Evolutionary conservation across 352 stramenopile genomes (phyloP).

Genomic region (Phytophthora sp.): DNA sequence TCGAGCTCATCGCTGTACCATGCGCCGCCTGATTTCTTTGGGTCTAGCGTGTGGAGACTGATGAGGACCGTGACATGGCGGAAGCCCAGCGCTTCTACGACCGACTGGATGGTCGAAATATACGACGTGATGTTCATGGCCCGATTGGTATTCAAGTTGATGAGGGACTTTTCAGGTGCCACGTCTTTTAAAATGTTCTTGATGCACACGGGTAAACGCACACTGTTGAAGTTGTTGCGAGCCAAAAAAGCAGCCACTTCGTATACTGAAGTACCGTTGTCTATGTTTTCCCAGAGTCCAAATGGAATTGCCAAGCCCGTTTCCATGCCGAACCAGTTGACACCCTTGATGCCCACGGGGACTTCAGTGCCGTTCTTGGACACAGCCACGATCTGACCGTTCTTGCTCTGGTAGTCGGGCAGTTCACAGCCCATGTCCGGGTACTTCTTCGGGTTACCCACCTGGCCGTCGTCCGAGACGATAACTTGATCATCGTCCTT

Average conservation of each 20-base stretch:
- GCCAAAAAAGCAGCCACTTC: slow-evolving; percentile 65
- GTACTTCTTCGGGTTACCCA: slow-evolving; percentile 64
- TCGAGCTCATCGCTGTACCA: slow-evolving; percentile 64
- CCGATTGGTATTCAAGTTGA: slow-evolving; percentile 72
- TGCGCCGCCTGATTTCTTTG: slow-evolving; percentile 52
- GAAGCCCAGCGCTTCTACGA: slow-evolving; percentile 64
- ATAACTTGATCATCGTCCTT: slow-evolving; percentile 40
- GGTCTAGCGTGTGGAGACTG: slow-evolving; percentile 67
- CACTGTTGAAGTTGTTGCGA: slow-evolving; percentile 75
- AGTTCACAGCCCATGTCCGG: slow-evolving; percentile 56
- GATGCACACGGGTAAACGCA: slow-evolving; percentile 67
- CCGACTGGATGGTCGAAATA: slow-evolving; percentile 59
- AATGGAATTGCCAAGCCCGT: slow-evolving; percentile 63
- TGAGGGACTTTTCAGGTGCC: slow-evolving; percentile 49
- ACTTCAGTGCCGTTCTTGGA: slow-evolving; percentile 65
- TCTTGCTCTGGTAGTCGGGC: slow-evolving; percentile 70
- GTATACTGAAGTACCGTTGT: slow-evolving; percentile 71
- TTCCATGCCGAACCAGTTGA: slow-evolving; percentile 85
- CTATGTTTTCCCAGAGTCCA: slow-evolving; percentile 70
- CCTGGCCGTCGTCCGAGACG: slow-evolving; percentile 56
- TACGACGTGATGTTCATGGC: slow-evolving; percentile 68
- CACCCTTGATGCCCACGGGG: slow-evolving; percentile 58
- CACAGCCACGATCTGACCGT: slow-evolving; percentile 51
- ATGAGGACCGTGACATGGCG: slow-evolving; percentile 67
- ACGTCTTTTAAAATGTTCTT: slow-evolving; percentile 60